Conservation (phyloP, 1,139 yeast species). For the Protomyces gravidus region DNA sequence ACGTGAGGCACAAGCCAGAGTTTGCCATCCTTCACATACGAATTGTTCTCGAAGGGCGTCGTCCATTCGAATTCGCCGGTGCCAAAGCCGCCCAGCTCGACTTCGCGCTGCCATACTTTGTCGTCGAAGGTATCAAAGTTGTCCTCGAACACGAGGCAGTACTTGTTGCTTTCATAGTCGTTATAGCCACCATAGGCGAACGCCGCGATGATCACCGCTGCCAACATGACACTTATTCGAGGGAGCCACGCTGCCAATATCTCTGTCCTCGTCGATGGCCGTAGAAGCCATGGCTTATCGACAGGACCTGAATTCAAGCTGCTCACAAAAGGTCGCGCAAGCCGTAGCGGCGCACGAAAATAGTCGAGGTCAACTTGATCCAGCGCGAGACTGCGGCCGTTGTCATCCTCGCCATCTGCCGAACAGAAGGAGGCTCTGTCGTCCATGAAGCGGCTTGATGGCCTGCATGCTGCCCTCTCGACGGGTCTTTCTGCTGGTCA, state of each 20-base stretch:
- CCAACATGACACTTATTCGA: not conserved
- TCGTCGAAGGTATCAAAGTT: slow-evolving; percentile 19
- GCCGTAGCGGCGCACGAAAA: not conserved
- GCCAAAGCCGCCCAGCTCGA: slow-evolving; percentile 34
- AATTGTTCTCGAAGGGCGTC: slow-evolving; percentile 29
- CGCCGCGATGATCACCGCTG: not conserved
- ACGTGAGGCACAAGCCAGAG: slow-evolving; percentile 32
- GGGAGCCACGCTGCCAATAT: slow-evolving; percentile 10
- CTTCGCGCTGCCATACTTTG: slow-evolving; percentile 30
- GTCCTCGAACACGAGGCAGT: slow-evolving; percentile 23
- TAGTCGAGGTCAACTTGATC: not conserved
- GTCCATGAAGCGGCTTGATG: not conserved
- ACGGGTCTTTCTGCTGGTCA: too few species aligned
- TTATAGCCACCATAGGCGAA: slow-evolving; percentile 13
- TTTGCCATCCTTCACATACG: slow-evolving; percentile 30
- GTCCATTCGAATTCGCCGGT: slow-evolving; percentile 34
- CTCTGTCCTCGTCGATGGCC: not conserved
- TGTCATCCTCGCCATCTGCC: not conserved
- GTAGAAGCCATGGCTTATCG: slow-evolving; percentile 12
- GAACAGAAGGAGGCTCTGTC: not conserved
- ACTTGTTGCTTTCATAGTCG: slow-evolving; percentile 17
- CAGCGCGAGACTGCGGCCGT: not conserved
- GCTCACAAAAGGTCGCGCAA: slow-evolving; percentile 5
- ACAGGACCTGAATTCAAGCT: not conserved
- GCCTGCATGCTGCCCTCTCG: too few species aligned